phyloP scores from a whole-genome alignment of 1,284 basidiomycete genomes.

The Pyrrhoderma noxium region DNA sequence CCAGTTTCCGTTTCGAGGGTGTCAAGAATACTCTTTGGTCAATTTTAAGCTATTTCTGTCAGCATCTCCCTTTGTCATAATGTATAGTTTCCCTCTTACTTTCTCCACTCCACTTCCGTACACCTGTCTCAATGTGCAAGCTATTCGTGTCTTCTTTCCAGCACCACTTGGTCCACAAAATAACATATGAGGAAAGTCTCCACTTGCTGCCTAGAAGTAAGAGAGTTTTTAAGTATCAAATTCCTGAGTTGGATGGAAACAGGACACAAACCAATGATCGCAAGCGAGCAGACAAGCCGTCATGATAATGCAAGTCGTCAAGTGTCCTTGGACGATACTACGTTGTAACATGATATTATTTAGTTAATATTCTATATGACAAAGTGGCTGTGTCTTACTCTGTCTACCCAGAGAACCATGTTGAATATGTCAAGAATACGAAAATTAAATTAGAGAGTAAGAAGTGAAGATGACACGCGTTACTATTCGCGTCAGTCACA shows the following conservation, averaged over 20 bases:
- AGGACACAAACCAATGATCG: slow-evolving; percentile 59
- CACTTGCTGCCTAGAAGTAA: slow-evolving; percentile 60
- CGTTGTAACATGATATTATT: not conserved
- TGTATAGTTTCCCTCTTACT: too few relatives aligned
- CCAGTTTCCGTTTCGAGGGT: slow-evolving; percentile 90
- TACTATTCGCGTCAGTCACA: too few relatives aligned
- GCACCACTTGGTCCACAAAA: slow-evolving; percentile 98
- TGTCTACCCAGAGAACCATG: slow-evolving; percentile 91
- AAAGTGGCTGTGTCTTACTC: slow-evolving; percentile 36
- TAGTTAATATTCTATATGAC: not conserved
- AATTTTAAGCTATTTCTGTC: slow-evolving; percentile 59
- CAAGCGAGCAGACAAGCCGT: slow-evolving; percentile 72
- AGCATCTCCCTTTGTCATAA: slow-evolving; percentile 5
- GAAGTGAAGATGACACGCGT: too few relatives aligned
- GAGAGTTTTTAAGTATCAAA: slow-evolving; percentile 1
- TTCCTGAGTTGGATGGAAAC: not conserved
- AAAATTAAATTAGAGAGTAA: too few relatives aligned
- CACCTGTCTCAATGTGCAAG: slow-evolving; percentile 80
- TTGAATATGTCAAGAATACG: not conserved
- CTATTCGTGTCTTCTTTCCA: slow-evolving; percentile 97
- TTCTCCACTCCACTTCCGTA: slow-evolving; percentile 94
- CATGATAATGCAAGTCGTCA: slow-evolving; percentile 86
- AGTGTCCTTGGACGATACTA: slow-evolving; percentile 86
- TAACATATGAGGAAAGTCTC: slow-evolving; percentile 96
- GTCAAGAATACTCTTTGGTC: slow-evolving; percentile 96